Conservation (phyloP, 73 alveolate species). For the Loxodes magnus region DNA sequence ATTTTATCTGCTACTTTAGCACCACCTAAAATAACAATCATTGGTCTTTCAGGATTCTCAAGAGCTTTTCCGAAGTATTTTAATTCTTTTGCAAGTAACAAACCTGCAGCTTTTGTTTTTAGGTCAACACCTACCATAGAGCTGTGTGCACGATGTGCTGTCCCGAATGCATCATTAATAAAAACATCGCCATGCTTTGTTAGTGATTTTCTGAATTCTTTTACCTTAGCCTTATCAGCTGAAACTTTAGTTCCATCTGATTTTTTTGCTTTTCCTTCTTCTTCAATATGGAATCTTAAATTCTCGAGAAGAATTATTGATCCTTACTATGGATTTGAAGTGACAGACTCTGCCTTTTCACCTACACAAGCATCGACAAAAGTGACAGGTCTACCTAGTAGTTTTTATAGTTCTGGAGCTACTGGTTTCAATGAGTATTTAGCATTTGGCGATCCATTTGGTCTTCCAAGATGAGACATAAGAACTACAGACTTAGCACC, state of each 20-base stretch:
- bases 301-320: constrained; percentile 79
- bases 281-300: constrained; percentile 85
- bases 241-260: constrained; percentile 52
- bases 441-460: constrained; percentile 68
- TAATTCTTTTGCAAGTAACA: constrained; percentile 83
- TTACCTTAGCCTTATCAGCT: constrained; percentile 48
- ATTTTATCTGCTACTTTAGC: constrained; percentile 92
- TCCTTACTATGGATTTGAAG: constrained; percentile 57
- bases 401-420: constrained; percentile 68
- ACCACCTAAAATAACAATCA: constrained; percentile 91
- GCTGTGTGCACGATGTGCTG: constrained; percentile 93
- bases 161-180: constrained; percentile 92
- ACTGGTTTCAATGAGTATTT: constrained; percentile 76
- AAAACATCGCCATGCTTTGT: constrained; percentile 67
- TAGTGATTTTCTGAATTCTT: constrained; percentile 52
- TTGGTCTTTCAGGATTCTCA: constrained; percentile 83
- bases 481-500: constrained; percentile 80
- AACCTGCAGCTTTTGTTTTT: constrained; percentile 79
- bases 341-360: constrained; percentile 52
- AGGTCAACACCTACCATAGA: constrained; percentile 86
- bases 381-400: constrained; percentile 49
- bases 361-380: constrained; percentile 62
- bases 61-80: constrained; percentile 82
- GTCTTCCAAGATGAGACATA: constrained; percentile 87
- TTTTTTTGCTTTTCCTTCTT: constrained; percentile 80